Conservation (phyloP, 208 protist species). For the Trichomonas vaginalis region DNA sequence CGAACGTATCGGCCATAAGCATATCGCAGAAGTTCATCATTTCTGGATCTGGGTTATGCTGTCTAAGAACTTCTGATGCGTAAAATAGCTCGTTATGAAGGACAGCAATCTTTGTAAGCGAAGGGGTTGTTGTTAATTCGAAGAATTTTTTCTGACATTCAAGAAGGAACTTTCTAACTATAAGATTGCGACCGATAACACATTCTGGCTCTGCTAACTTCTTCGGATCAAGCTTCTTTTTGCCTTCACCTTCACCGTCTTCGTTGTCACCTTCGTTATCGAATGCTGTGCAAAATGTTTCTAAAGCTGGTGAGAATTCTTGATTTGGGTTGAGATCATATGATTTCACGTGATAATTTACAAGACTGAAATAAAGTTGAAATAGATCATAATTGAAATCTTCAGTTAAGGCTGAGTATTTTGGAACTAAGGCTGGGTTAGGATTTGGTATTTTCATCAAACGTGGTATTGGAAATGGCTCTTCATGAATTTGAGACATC, state of each 20-base stretch:
- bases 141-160: background rate
- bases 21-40: background rate
- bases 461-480: background rate
- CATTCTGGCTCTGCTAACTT: background rate
- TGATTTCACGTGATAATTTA: background rate
- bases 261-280: background rate
- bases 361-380: background rate
- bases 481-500: background rate
- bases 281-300: background rate
- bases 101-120: background rate
- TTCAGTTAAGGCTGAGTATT: background rate
- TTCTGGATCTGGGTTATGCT: background rate
- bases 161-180: background rate
- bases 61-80: background rate
- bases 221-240: background rate
- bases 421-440: background rate
- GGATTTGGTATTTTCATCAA: background rate
- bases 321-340: background rate
- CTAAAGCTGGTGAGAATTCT: background rate
- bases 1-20: background rate
- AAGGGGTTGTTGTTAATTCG: background rate
- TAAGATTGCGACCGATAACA: background rate
- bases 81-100: slow-evolving; percentile 16
- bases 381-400: background rate
- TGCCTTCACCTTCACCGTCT: background rate